Evolutionary conservation across 164 flowering plant genomes (phyloP).

Genomic region (Dillenia turbinata): DNA sequence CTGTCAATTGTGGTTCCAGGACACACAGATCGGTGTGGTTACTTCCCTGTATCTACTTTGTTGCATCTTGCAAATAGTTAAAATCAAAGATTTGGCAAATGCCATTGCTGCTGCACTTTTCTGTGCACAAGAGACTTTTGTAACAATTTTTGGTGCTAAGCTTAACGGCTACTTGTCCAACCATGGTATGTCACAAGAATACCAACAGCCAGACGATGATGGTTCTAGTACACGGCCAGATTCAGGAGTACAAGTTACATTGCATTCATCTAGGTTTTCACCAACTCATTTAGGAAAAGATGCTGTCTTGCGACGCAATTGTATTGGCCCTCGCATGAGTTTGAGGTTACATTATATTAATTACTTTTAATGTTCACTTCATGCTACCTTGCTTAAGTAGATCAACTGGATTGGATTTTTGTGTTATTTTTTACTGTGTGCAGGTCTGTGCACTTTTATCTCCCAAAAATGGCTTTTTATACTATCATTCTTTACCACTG

Average conservation of each 20-base stretch:
- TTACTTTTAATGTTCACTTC: not conserved
- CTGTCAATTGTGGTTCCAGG: conserved; percentile 50
- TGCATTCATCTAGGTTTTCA: conserved; percentile 27
- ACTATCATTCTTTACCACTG: no score
- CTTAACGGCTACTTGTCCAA: conserved; percentile 44
- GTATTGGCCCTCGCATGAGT: conserved; percentile 21
- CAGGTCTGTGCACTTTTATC: no score
- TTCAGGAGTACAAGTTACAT: conserved; percentile 15
- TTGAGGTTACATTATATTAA: conserved; percentile 45
- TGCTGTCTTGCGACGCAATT: conserved; percentile 14
- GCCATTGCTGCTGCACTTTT: conserved; percentile 77
- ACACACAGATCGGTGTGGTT: conserved; percentile 39
- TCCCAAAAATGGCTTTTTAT: no score
- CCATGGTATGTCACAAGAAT: conserved; percentile 22
- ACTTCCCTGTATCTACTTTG: conserved; percentile 89
- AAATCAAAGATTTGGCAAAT: conserved; percentile 90
- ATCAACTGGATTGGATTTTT: no score
- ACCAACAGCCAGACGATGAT: conserved; percentile 19
- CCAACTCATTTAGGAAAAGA: conserved; percentile 26
- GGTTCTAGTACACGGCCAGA: conserved; percentile 14
- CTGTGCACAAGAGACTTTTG: conserved; percentile 49
- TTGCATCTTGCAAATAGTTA: conserved; percentile 89
- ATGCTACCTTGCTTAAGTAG: no score
- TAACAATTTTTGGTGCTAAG: conserved; percentile 32
- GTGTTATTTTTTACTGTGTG: no score